phyloP scores from a whole-genome alignment of 2,329 filamentous ascomycete genomes.

The Ascochyta rabiei region DNA sequence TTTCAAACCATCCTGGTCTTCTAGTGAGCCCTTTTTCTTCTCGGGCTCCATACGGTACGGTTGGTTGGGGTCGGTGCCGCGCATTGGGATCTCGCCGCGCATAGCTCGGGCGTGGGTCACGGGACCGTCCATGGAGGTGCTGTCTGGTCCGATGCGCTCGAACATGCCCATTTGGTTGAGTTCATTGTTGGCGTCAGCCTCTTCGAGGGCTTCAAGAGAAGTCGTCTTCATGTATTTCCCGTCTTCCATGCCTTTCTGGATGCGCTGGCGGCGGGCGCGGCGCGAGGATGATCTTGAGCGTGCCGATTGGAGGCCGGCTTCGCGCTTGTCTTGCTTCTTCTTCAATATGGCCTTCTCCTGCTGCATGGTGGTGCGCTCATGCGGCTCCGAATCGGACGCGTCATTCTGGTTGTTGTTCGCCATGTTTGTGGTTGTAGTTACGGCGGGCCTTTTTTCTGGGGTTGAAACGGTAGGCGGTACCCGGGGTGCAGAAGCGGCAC shows the following conservation, averaged over 20 bases:
- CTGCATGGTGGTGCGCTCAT: slow-evolving; percentile 52
- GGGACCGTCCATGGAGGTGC: slow-evolving; percentile 62
- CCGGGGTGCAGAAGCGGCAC: slow-evolving; percentile 10
- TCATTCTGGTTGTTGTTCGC: slow-evolving; percentile 31
- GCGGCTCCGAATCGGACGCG: slow-evolving; percentile 41
- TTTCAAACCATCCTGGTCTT: slow-evolving; percentile 70
- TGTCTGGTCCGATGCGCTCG: slow-evolving; percentile 62
- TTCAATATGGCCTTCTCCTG: slow-evolving; percentile 54
- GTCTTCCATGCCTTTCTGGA: slow-evolving; percentile 52
- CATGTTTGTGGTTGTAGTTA: slow-evolving; percentile 28
- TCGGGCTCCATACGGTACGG: slow-evolving; percentile 50
- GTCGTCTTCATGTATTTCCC: slow-evolving; percentile 60
- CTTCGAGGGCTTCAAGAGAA: slow-evolving; percentile 56
- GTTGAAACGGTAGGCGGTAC: slow-evolving; percentile 7
- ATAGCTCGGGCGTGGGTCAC: slow-evolving; percentile 61
- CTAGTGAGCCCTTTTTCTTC: slow-evolving; percentile 52
- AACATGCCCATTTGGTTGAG: slow-evolving; percentile 58
- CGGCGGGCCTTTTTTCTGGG: slow-evolving; percentile 4
- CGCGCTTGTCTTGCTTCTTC: slow-evolving; percentile 48
- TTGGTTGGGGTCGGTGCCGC: slow-evolving; percentile 59
- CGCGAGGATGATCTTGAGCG: slow-evolving; percentile 56
- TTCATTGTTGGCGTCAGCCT: slow-evolving; percentile 58
- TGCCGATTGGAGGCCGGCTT: slow-evolving; percentile 49
- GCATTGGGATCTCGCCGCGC: slow-evolving; percentile 62
- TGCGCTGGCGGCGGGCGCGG: slow-evolving; percentile 54